Evolutionary conservation across 2,329 filamentous ascomycete genomes (phyloP).

Genomic region (Alternaria ethzedia): DNA sequence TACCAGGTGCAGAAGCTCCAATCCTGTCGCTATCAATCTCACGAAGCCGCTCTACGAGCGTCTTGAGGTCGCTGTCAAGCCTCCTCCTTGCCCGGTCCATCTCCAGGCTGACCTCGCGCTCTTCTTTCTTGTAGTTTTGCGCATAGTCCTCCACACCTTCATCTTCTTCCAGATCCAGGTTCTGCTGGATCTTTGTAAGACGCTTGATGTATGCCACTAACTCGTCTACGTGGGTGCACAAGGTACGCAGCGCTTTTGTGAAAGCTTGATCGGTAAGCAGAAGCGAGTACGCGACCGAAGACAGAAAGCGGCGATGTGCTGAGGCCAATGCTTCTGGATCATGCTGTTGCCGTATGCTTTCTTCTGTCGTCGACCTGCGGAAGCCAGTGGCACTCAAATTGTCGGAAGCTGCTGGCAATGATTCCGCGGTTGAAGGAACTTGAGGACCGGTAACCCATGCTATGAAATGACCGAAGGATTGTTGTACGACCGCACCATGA

Average conservation of each 20-base stretch:
- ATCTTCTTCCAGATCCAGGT: conserved; percentile 80
- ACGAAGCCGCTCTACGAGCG: conserved; percentile 62
- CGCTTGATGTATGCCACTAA: conserved; percentile 78
- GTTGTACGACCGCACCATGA: conserved; percentile 84
- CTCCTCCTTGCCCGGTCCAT: conserved; percentile 68
- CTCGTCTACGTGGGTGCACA: conserved; percentile 79
- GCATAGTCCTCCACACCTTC: conserved; percentile 72
- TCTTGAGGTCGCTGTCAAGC: conserved; percentile 72
- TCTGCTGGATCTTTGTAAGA: conserved; percentile 76
- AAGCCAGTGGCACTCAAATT: conserved; percentile 5
- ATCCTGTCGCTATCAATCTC: conserved; percentile 64
- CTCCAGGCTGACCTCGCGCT: conserved; percentile 69
- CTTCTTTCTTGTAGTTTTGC: conserved; percentile 67
- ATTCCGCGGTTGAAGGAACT: conserved; percentile 2
- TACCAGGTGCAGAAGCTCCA: conserved; percentile 30
- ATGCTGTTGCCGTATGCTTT: conserved; percentile 53
- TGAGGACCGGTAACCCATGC: conserved; percentile 66
- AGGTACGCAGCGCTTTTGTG: conserved; percentile 68
- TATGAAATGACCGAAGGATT: conserved; percentile 80
- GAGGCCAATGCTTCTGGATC: conserved; percentile 85
- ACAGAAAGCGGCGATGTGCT: conserved; percentile 79
- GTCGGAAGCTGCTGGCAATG: conserved; percentile 9
- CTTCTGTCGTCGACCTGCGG: conserved; percentile 6
- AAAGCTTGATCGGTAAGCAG: conserved; percentile 70
- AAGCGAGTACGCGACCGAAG: conserved; percentile 69